A percentile compares a stretch with the other conserved stretches of the same genome.
Conservation (phyloP, 2,329 filamentous ascomycete species). For the Sclerotinia borealis region DNA sequence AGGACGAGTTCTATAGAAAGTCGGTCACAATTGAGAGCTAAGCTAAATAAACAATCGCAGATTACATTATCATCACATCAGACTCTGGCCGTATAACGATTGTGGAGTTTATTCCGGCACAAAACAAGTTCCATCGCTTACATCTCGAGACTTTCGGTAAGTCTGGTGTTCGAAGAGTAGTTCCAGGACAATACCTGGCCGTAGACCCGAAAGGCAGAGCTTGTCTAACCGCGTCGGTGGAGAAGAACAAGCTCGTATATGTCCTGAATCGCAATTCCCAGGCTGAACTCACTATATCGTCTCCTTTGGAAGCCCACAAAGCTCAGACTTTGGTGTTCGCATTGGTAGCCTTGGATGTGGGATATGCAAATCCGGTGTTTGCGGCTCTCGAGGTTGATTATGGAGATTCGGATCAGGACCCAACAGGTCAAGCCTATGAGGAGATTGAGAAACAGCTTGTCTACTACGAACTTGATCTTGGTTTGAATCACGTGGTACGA, state of each 20-base stretch:
- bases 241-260: constrained; percentile 99
- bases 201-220: constrained; percentile 94
- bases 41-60: constrained; percentile 43
- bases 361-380: constrained; percentile 95
- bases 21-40: constrained; percentile 16
- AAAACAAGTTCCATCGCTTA: constrained; percentile 81
- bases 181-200: constrained; percentile 93
- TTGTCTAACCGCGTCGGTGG: constrained; percentile 85
- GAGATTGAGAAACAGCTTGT: constrained; percentile 86
- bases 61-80: constrained; percentile 91
- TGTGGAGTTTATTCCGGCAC: constrained; percentile 79
- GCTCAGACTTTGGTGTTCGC: constrained; percentile 85
- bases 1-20: constrained; percentile 15
- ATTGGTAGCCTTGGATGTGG: constrained; percentile 83
- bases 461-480: constrained; percentile 96
- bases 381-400: constrained; percentile 93
- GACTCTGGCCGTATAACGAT: constrained; percentile 95
- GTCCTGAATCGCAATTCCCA: constrained; percentile 94
- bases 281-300: constrained; percentile 93
- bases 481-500: constrained; percentile 92
- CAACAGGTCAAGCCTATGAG: constrained; percentile 72
- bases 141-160: constrained; percentile 98
- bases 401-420: constrained; percentile 83
- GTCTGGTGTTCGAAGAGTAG: constrained; percentile 85
- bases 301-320: constrained; percentile 92